phyloP scores from a whole-genome alignment of 176 grass and related monocot genomes.

The Typha latifolia region DNA sequence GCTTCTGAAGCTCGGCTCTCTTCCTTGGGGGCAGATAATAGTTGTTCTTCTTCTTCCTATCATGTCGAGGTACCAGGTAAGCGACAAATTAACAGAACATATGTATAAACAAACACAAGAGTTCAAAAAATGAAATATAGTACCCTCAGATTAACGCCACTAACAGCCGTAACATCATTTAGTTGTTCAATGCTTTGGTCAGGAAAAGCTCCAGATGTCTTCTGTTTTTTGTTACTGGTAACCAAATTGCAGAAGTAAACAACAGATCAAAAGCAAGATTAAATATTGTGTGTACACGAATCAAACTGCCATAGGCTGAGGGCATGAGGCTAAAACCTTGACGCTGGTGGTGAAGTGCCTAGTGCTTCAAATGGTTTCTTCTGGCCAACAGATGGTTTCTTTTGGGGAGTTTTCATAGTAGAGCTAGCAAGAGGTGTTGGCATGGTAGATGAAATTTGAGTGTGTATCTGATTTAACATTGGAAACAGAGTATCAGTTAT shows the following conservation, averaged over 20 bases:
- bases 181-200: conserved; percentile 98
- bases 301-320: conserved; percentile 8
- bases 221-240: conserved; percentile 82
- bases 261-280: background rate
- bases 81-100: conserved; percentile 22
- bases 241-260: conserved; percentile 1
- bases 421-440: conserved; percentile 26
- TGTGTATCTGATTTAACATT: background rate
- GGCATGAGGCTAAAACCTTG: conserved; percentile 42
- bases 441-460: conserved; percentile 45
- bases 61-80: background rate
- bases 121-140: conserved; percentile 4
- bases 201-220: conserved; percentile 58
- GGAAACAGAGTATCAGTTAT: conserved; percentile 5
- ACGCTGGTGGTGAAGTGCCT: conserved; percentile 49
- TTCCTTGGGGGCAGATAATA: conserved; percentile 75
- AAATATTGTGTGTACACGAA: conserved; percentile 13
- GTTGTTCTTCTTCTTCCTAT: conserved; percentile 96
- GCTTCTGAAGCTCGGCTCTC: conserved; percentile 86
- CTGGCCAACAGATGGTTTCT: conserved; percentile 80
- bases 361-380: conserved; percentile 72
- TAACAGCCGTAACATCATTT: conserved; percentile 98
- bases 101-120: background rate
- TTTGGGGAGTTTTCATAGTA: conserved; percentile 52
- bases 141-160: conserved; percentile 97